Evolutionary conservation across 345 rosid genomes (phyloP), one percentile per base, ranked within the genome.

Genomic region (Passiflora organensis): DNA sequence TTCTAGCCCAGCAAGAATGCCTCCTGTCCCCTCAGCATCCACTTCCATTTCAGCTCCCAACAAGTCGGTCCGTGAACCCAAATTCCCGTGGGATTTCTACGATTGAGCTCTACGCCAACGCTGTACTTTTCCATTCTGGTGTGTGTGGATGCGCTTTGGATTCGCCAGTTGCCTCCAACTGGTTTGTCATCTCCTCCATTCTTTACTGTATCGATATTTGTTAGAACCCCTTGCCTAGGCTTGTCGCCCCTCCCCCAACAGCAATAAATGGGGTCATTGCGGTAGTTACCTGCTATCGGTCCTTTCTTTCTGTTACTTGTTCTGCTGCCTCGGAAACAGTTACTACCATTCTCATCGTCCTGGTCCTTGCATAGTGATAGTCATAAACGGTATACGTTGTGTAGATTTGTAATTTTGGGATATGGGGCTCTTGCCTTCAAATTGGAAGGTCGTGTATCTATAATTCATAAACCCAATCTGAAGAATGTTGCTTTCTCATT

Each of bases 21-120:
- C 81, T n/a, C n/a, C n/a, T 5, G 76, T 62, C 47, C 51, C 65
- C 20, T 58, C 90, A 16, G 59, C 68, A 34, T 68, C 70, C 0
- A 18, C 62, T n/a, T 24, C 80, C 52, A 48, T 67, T 19, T 20
- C 76, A 8, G 37, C 47, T 23, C 38, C 67, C 56, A 72, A 67
- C 58, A 53, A 70, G 25, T 53, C 75, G 17, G 72, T 64, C 41
- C 90, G 58, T 17, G 64, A 77, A 15, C 88, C 87, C 0, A 82
- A 81, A 72, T 89, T 94, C 73, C 79, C 81, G 9, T 94, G 99
- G 99, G 99, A 94, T 78, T 78, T 85, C 73, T 82, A 83, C 60
- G 89, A 84, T 63, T 84, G 71, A 76, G 58, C 32, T 44, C 18
- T 19, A 59, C 25, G 51, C 49, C 53, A n/a, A 57, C 28, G 5